These are phyloP conservation scores for Silene noctiflora DNA, from an alignment of 179 eudicot species.

Conservation along the genomic window DNA sequence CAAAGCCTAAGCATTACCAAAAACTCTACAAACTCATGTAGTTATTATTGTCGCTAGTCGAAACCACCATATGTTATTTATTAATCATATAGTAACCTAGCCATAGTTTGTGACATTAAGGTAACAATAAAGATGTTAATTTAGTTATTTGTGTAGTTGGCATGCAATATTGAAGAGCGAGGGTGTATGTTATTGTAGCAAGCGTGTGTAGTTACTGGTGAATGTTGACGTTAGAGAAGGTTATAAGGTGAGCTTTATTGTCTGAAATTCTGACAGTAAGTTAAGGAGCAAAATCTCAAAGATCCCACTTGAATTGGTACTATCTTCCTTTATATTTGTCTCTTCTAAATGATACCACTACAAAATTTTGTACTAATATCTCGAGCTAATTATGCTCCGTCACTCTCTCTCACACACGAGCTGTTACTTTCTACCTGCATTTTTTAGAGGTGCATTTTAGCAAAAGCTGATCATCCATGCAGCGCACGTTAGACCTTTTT, in stretches of 20 bases:
- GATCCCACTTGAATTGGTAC: not conserved
- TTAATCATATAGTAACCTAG: too few relatives aligned
- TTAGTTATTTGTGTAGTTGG: not conserved
- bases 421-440: conserved; percentile 16
- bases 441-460: not conserved
- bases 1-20: too few relatives aligned
- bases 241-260: not conserved
- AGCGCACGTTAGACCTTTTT: not conserved
- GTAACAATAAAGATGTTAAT: too few relatives aligned
- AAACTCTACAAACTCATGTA: too few relatives aligned
- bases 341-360: not conserved
- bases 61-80: too few relatives aligned
- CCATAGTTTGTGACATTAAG: too few relatives aligned
- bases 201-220: conserved; percentile 30
- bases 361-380: conserved; percentile 11
- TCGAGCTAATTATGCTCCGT: conserved; percentile 19
- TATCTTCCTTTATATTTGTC: conserved; percentile 3
- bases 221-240: conserved; percentile 25
- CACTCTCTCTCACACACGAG: conserved; percentile 31
- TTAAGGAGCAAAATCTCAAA: not conserved
- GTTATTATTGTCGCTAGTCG: too few relatives aligned
- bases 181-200: not conserved
- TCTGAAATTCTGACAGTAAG: conserved; percentile 2
- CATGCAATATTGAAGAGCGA: not conserved
- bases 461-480: not conserved